phyloP scores from a whole-genome alignment of 208 protist genomes.

The Acanthamoeba healyi region DNA sequence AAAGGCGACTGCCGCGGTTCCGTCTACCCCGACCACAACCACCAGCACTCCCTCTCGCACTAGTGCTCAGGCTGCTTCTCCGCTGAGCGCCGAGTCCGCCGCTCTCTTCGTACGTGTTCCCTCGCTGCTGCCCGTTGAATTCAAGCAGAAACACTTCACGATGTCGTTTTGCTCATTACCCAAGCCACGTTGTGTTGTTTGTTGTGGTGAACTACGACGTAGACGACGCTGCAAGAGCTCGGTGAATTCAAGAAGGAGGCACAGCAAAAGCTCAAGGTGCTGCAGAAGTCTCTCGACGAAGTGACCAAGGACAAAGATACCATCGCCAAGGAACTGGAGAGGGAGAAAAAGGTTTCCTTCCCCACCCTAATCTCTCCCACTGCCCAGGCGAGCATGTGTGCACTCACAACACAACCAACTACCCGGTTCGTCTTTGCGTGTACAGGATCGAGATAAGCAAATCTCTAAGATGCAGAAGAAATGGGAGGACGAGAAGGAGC shows the following conservation, averaged over 20 bases:
- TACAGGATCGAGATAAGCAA: conserved; percentile 66
- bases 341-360: conserved; percentile 31
- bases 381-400: neutral
- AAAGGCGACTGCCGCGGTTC: neutral
- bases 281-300: conserved; percentile 62
- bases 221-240: conserved; percentile 64
- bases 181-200: neutral
- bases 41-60: neutral
- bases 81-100: neutral
- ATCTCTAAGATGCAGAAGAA: conserved; percentile 67
- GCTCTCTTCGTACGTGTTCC: neutral
- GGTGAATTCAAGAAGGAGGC: conserved; percentile 74
- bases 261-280: conserved; percentile 61
- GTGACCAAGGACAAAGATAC: conserved; percentile 39
- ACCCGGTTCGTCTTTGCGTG: neutral
- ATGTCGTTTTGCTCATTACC: neutral
- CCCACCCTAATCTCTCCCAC: neutral
- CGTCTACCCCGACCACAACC: neutral
- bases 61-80: neutral
- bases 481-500: conserved; percentile 65
- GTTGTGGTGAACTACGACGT: neutral
- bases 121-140: too few species aligned
- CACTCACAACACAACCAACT: neutral
- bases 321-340: conserved; percentile 62
- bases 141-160: too few species aligned